phyloP scores from a whole-genome alignment of 164 flowering plant genomes.

The Chloranthus sessilifolius region DNA sequence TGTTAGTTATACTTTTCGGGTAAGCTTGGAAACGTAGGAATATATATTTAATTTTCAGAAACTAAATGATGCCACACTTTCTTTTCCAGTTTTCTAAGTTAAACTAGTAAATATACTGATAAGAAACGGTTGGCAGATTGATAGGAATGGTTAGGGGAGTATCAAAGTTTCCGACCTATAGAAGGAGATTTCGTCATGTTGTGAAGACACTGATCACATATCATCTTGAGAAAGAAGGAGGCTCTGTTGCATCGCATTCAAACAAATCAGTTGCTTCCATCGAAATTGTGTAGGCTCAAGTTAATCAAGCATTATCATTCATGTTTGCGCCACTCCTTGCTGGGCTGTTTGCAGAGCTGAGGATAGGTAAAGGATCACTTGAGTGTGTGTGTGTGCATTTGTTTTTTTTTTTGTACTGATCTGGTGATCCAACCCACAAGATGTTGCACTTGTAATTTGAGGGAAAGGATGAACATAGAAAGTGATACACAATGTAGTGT shows the following conservation, averaged over 20 bases:
- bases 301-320: too few species aligned
- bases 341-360: too few species aligned
- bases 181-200: slow-evolving; percentile 59
- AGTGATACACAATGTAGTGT: neutral
- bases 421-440: too few species aligned
- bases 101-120: slow-evolving; percentile 1
- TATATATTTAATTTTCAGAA: too few species aligned
- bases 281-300: slow-evolving; percentile 18
- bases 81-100: neutral
- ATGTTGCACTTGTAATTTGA: neutral
- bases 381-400: too few species aligned
- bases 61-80: too few species aligned
- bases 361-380: too few species aligned
- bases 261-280: slow-evolving; percentile 20
- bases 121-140: slow-evolving; percentile 45
- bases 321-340: too few species aligned
- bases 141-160: slow-evolving; percentile 58
- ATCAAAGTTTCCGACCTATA: slow-evolving; percentile 75
- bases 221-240: slow-evolving; percentile 26
- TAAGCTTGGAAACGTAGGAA: too few species aligned
- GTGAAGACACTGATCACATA: slow-evolving; percentile 47
- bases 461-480: neutral
- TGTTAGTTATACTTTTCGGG: too few species aligned
- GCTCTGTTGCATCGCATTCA: slow-evolving; percentile 18
- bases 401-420: too few species aligned